A percentile compares a stretch with the other conserved stretches of the same genome.
Evolutionary conservation across 2,329 filamentous ascomycete genomes (phyloP).

Genomic region (Alternaria hordeiaustralica): DNA sequence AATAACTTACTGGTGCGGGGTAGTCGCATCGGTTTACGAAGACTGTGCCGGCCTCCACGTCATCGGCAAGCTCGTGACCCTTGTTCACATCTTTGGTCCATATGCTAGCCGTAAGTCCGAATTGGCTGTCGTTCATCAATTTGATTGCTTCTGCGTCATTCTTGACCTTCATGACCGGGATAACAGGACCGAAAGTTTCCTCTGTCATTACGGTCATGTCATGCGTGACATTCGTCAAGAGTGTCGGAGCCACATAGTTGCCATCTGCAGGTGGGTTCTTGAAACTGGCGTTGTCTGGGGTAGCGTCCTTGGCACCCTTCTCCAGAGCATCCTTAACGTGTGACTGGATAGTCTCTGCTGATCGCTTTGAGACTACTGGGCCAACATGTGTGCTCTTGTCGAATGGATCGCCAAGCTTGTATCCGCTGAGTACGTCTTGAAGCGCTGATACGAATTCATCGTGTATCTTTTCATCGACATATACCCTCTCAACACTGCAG

Average conservation of each 20-base stretch:
- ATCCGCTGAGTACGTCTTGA: conserved; percentile 77
- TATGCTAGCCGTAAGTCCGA: conserved; percentile 93
- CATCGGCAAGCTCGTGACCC: conserved; percentile 77
- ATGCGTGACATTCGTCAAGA: conserved; percentile 81
- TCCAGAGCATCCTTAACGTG: conserved; percentile 83
- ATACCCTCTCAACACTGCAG: conserved; percentile 90
- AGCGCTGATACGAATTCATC: conserved; percentile 80
- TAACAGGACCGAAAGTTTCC: conserved; percentile 93
- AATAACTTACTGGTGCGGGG: conserved; percentile 80
- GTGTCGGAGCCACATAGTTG: conserved; percentile 87
- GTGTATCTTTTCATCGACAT: conserved; percentile 85
- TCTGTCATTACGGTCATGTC: conserved; percentile 88
- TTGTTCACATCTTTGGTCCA: conserved; percentile 88
- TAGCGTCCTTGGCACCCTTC: conserved; percentile 84
- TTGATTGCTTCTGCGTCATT: conserved; percentile 79
- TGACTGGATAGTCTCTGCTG: conserved; percentile 75
- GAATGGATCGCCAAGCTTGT: conserved; percentile 87
- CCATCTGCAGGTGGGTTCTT: conserved; percentile 74
- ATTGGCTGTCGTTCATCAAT: conserved; percentile 94
- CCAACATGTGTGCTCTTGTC: conserved; percentile 82
- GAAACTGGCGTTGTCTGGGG: conserved; percentile 82
- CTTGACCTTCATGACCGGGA: conserved; percentile 86
- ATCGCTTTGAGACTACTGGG: conserved; percentile 83
- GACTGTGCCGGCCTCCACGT: conserved; percentile 90
- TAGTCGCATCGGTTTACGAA: conserved; percentile 96